Conservation (phyloP, 495 filamentous ascomycete genomes). For the Filosporella fistucella region DNA sequence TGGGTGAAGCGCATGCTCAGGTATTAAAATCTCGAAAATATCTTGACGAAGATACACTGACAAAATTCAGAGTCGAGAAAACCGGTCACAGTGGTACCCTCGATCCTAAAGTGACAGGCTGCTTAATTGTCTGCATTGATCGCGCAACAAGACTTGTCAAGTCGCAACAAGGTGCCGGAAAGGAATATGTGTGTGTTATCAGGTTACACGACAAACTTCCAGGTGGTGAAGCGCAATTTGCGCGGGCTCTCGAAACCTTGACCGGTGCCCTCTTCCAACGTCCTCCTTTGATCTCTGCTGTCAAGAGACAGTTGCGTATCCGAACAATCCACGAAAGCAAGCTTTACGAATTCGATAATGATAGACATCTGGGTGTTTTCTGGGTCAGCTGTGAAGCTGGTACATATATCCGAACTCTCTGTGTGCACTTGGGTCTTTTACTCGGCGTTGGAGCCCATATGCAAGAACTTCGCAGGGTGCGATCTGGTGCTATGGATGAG, state of each 20-base stretch:
- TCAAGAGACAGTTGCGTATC: slow-evolving; percentile 97
- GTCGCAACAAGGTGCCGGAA: slow-evolving; percentile 96
- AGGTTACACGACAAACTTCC: slow-evolving; percentile 88
- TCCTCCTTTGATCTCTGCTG: slow-evolving; percentile 93
- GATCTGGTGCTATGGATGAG: slow-evolving; percentile 93
- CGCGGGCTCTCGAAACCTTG: slow-evolving; percentile 85
- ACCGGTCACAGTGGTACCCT: slow-evolving; percentile 97
- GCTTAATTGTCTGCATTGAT: slow-evolving; percentile 92
- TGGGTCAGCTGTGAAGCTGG: slow-evolving; percentile 99
- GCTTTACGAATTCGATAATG: slow-evolving; percentile 94
- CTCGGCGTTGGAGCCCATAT: slow-evolving; percentile 96
- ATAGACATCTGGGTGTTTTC: slow-evolving; percentile 95
- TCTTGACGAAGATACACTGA: slow-evolving; percentile 5
- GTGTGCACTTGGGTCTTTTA: slow-evolving; percentile 89
- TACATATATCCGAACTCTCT: slow-evolving; percentile 96
- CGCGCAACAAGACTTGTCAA: slow-evolving; percentile 96
- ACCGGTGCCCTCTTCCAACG: slow-evolving; percentile 97
- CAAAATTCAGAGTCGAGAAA: slow-evolving; percentile 70
- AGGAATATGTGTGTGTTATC: slow-evolving; percentile 71
- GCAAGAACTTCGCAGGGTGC: slow-evolving; percentile 94
- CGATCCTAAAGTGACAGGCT: slow-evolving; percentile 91
- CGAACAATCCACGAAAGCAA: slow-evolving; percentile 95
- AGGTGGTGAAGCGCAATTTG: slow-evolving; percentile 85
- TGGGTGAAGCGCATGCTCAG: slow-evolving; percentile 97
- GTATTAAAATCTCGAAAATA: slow-evolving; percentile 37